Evolutionary conservation across 305 asterid genomes (phyloP).

Genomic region (Ajuga reptans): DNA sequence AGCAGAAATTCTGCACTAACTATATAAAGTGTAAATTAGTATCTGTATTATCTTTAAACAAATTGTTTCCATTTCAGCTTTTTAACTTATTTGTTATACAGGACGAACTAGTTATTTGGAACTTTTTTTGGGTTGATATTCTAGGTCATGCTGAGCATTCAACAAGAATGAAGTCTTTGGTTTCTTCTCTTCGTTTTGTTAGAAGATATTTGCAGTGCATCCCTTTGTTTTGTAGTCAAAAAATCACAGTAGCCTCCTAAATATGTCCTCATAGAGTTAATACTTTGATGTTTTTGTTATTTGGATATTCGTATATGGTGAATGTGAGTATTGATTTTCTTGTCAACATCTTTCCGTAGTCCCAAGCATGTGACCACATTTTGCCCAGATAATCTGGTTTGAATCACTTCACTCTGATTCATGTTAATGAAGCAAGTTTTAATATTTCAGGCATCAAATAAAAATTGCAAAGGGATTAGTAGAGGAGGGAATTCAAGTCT

Average conservation of each 20-base stretch:
- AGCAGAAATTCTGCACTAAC: not conserved
- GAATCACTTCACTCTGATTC: conserved; percentile 1
- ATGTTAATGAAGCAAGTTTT: conserved; percentile 14
- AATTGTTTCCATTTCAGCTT: not conserved
- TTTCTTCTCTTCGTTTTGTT: not conserved
- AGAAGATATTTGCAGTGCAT: not conserved
- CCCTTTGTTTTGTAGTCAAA: not conserved
- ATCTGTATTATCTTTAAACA: not conserved
- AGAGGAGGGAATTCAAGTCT: conserved; percentile 61
- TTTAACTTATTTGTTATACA: not conserved
- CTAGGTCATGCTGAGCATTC: not conserved
- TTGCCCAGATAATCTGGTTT: not conserved
- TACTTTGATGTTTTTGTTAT: not conserved
- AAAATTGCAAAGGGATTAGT: conserved; percentile 63
- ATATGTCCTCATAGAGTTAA: not conserved
- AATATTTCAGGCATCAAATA: conserved; percentile 61
- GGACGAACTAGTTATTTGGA: not conserved
- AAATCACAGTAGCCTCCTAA: not conserved
- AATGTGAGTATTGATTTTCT: not conserved
- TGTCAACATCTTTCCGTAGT: not conserved
- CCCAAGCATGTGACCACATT: not conserved
- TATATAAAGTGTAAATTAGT: not conserved
- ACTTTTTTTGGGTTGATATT: not conserved
- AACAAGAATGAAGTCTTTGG: not conserved
- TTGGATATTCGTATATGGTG: not conserved